Conservation (phyloP, 495 filamentous ascomycete genomes). For the Daldinia concentrica region DNA sequence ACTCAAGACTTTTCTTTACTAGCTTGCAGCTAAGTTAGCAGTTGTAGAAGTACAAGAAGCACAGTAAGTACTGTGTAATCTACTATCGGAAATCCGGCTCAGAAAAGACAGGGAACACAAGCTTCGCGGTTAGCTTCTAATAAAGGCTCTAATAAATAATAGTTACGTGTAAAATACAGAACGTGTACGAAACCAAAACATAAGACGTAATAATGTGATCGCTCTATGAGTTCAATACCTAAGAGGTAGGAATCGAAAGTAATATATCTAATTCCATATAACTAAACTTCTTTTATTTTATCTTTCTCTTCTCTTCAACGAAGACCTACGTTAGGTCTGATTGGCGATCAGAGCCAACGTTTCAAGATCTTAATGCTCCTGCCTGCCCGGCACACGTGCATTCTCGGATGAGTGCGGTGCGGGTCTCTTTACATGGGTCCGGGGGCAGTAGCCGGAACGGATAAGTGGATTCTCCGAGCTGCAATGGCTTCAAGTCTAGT, state of each 20-base stretch:
- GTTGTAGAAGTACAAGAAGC: not conserved
- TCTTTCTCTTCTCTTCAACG: not conserved
- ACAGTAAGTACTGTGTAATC: not conserved
- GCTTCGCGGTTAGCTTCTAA: too few relatives aligned
- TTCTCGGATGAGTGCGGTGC: not conserved
- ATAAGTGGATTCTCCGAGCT: not conserved
- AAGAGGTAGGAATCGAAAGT: too few relatives aligned
- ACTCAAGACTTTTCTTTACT: conserved; percentile 1
- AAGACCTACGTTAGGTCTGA: not conserved
- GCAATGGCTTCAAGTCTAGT: not conserved
- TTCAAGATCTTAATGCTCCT: not conserved
- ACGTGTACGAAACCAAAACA: not conserved
- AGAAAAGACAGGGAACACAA: too few relatives aligned
- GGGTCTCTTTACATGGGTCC: not conserved
- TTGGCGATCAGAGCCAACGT: not conserved
- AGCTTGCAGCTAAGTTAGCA: not conserved
- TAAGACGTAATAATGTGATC: not conserved
- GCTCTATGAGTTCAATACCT: not conserved
- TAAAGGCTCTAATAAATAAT: too few relatives aligned
- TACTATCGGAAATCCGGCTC: conserved; percentile 4
- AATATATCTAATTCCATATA: too few relatives aligned
- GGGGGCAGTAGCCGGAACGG: not conserved
- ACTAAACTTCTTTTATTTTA: too few relatives aligned
- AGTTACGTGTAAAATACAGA: not conserved
- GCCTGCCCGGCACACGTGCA: not conserved